Evolutionary conservation across 2,329 filamentous ascomycete species (phyloP).

Genomic region (Sporothrix dimorphospora): DNA sequence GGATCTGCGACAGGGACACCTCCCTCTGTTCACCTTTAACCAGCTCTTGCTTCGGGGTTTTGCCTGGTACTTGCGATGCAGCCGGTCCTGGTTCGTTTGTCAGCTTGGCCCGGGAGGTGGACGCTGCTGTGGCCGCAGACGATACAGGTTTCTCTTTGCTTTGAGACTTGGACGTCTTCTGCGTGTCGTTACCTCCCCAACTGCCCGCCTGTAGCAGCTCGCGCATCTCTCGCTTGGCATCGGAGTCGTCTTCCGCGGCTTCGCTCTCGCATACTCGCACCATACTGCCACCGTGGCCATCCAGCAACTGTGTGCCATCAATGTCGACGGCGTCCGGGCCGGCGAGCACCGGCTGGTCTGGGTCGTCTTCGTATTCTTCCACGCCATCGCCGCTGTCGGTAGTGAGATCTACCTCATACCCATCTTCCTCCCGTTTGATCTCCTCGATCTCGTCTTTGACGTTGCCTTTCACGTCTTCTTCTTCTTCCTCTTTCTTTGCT

Average conservation of each 20-base stretch:
- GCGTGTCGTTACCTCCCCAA: background rate
- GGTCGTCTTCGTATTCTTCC: constrained; percentile 51
- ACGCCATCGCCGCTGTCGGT: constrained; percentile 56
- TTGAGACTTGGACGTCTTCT: background rate
- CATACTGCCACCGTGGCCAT: constrained; percentile 68
- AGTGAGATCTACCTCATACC: constrained; percentile 43
- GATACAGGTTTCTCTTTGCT: background rate
- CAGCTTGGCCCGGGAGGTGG: background rate
- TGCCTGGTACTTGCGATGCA: background rate
- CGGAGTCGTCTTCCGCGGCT: constrained; percentile 58
- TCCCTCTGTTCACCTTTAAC: background rate
- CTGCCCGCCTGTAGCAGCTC: constrained; percentile 60
- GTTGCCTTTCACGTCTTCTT: constrained; percentile 36
- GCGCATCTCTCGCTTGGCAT: constrained; percentile 64
- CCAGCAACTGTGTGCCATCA: constrained; percentile 64
- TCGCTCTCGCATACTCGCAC: constrained; percentile 77
- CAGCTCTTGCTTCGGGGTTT: background rate
- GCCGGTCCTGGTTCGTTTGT: background rate
- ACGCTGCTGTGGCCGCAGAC: background rate
- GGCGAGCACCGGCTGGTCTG: constrained; percentile 51
- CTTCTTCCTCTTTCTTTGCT: constrained; percentile 47
- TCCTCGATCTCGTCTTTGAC: constrained; percentile 38
- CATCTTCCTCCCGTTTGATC: constrained; percentile 41
- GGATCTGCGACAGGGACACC: background rate
- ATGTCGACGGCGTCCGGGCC: constrained; percentile 63